Base-by-base conservation (phyloP, 257 asterid genomes). In the Nicotiana attenuata region DNA sequence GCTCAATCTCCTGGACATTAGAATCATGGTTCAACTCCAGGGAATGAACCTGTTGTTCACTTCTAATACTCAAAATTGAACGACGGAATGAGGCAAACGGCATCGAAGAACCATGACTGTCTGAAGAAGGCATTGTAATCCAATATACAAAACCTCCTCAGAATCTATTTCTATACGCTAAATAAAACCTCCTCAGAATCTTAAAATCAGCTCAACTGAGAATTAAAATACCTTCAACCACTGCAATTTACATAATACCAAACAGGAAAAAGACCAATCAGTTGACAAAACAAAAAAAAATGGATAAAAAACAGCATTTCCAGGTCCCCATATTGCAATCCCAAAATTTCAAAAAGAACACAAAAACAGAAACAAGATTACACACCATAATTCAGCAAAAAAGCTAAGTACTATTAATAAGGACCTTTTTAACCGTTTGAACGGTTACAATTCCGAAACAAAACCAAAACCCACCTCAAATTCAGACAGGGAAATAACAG, bases 71-170 rank as follows among this genome's bases (percentile, higher is more conserved):
- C 87, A 93, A 45, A 79, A 93, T 89, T 73, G 98, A 85, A 65
- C 97, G 96, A 38, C 99, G 98, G 87, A 95, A 95, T 6, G 97
- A 88, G 19, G 94, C 90, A 86, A 95, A 93, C 47, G 94, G 94
- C 82, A 90, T 82, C 19, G 89, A 28, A 75, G 91, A 90, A 77
- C 93, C 92, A 76, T 87, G 91, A 82, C 80, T 88, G 66, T 89
- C 90, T 24, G 97, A 84, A 73, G 97, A 88, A 76, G 97, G 98
- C 99, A 95, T 93, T 83, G 64, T 87, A 71, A 45, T 84, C 67
- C 81, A 45, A 83, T 9, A 56, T 60, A 45, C 20, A 61, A 60
- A 53, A 87, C 80, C 77, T 81, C 81, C 88, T 78, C 81, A 85
- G 69, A 84, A 38, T 80, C 89, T 84, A 2, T 19, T 57, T 57